Percentiles rank a stretch among this genome's conserved stretches.
phyloP scores from a whole-genome alignment of 2,329 filamentous ascomycete species.

The Cyphellophora attinorum region DNA sequence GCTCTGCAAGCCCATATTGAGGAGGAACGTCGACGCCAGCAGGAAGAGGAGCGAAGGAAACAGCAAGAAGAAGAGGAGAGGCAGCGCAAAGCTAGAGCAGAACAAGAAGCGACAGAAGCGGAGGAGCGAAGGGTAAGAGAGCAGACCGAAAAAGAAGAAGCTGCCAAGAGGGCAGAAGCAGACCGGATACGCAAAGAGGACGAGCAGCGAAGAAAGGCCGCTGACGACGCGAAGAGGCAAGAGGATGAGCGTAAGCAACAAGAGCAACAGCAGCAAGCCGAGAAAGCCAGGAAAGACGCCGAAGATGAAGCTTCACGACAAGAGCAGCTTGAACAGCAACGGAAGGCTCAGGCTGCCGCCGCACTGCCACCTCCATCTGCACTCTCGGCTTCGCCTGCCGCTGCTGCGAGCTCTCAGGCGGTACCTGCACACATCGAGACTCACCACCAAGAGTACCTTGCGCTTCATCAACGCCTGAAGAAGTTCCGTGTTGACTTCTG shows the following conservation, averaged over 20 bases:
- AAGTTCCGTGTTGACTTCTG: constrained; percentile 44
- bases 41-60: constrained; percentile 27
- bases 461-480: constrained; percentile 61
- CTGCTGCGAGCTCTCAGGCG: too few relatives aligned
- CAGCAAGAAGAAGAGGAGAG: constrained; percentile 23
- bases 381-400: not conserved
- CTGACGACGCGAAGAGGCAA: constrained; percentile 19
- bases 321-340: constrained; percentile 6
- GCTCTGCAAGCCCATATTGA: constrained; percentile 38
- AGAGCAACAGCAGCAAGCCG: constrained; percentile 24
- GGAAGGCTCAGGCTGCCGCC: not conserved
- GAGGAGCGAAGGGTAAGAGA: constrained; percentile 31
- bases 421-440: constrained; percentile 25
- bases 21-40: constrained; percentile 24
- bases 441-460: constrained; percentile 39
- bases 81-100: constrained; percentile 24
- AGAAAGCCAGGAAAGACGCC: constrained; percentile 20
- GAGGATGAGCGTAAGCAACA: constrained; percentile 28
- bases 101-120: constrained; percentile 29
- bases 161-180: not conserved
- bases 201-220: constrained; percentile 27
- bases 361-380: too few relatives aligned
- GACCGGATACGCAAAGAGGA: constrained; percentile 23
- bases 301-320: constrained; percentile 23
- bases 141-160: not conserved